phyloP scores from a whole-genome alignment of 1,139 yeast species.

The Magnusiomyces sp. region DNA sequence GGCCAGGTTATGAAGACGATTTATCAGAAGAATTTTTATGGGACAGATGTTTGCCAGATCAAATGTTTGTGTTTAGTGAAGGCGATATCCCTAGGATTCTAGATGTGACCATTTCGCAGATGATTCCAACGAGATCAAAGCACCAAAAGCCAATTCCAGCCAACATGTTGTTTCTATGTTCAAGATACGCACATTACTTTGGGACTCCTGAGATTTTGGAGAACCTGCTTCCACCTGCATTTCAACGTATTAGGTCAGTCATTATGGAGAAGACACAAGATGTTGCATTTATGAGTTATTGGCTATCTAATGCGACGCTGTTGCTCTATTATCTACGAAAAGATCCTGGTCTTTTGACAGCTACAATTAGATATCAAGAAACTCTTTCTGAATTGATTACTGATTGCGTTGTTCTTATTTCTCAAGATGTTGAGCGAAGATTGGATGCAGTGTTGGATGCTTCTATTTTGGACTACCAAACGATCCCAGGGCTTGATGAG shows the following conservation, averaged over 20 bases:
- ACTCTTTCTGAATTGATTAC: conserved; percentile 29
- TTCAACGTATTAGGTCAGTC: conserved; percentile 29
- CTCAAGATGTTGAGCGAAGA: conserved; percentile 34
- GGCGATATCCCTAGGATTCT: conserved; percentile 33
- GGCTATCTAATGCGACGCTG: conserved; percentile 36
- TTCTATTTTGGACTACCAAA: conserved; percentile 36
- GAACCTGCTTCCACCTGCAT: conserved; percentile 30
- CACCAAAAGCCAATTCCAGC: conserved; percentile 38
- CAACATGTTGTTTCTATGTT: conserved; percentile 34
- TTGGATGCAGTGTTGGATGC: conserved; percentile 32
- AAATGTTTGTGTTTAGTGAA: conserved; percentile 35
- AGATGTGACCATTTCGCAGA: conserved; percentile 32
- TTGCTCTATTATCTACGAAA: conserved; percentile 35
- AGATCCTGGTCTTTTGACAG: conserved; percentile 30
- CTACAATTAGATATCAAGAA: conserved; percentile 28
- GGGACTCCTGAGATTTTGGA: conserved; percentile 31
- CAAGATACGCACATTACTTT: conserved; percentile 35
- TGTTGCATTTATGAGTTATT: conserved; percentile 34
- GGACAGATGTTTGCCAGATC: conserved; percentile 35
- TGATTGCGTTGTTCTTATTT: conserved; percentile 30
- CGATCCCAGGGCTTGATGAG: conserved; percentile 38
- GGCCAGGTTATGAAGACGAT: conserved; percentile 11
- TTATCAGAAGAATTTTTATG: conserved; percentile 28
- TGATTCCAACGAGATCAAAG: conserved; percentile 33
- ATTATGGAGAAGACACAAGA: conserved; percentile 31